These are phyloP conservation scores for Pleodorina starrii DNA, from an alignment of 139 green algal genomes.

Conservation along the genomic window DNA sequence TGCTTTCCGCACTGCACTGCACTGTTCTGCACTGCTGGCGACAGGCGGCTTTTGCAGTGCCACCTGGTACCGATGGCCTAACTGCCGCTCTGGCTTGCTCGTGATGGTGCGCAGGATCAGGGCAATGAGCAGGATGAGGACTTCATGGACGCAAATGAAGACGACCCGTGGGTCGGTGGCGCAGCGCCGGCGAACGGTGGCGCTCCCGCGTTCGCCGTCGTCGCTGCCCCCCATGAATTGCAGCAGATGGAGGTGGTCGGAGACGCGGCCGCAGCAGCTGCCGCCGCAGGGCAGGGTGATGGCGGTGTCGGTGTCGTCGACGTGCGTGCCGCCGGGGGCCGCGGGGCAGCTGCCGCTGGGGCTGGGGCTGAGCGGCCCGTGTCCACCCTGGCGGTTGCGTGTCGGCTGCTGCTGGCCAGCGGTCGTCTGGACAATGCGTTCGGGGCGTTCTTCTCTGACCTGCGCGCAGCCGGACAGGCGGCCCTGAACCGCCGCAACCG, in stretches of 20 bases:
- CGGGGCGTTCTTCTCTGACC: slow-evolving; percentile 9
- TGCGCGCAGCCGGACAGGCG: neutral
- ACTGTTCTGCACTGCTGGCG: neutral
- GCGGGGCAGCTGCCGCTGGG: neutral
- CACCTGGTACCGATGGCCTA: neutral
- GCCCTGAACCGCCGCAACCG: neutral
- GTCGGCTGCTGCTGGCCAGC: slow-evolving; percentile 33
- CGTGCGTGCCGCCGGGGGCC: neutral
- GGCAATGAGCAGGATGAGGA: neutral
- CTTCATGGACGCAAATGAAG: neutral
- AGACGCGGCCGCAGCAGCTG: neutral
- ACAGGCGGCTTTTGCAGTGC: neutral
- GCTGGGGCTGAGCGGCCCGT: neutral
- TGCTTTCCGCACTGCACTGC: neutral
- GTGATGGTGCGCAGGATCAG: neutral
- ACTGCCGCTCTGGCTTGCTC: neutral
- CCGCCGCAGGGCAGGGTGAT: neutral
- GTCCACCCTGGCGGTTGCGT: slow-evolving; percentile 36
- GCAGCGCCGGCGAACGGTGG: neutral
- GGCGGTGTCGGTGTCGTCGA: neutral
- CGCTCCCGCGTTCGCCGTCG: neutral
- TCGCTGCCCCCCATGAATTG: too few species aligned
- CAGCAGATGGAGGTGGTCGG: neutral
- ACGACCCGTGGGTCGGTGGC: neutral
- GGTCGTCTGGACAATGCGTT: slow-evolving; percentile 18